Evolutionary conservation across 2,329 filamentous ascomycete species (phyloP).

Genomic region (Pseudogymnoascus sp.): DNA sequence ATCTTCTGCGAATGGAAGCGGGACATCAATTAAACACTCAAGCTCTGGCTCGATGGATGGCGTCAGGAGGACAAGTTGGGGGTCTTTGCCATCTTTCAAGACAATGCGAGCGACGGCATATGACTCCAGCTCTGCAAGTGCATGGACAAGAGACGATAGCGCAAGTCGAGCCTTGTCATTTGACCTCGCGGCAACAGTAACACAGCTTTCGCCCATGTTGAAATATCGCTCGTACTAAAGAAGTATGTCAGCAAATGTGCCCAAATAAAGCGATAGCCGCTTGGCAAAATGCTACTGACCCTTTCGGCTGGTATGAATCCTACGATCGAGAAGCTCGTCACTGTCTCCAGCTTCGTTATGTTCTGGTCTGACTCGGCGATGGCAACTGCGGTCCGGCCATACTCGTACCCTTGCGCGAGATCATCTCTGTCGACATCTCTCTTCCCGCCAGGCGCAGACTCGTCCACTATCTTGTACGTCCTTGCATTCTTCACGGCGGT

Average conservation of each 20-base stretch:
- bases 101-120: slow-evolving; percentile 85
- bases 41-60: slow-evolving; percentile 70
- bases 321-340: slow-evolving; percentile 67
- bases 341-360: slow-evolving; percentile 78
- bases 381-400: slow-evolving; percentile 83
- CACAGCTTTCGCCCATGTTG: slow-evolving; percentile 70
- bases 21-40: slow-evolving; percentile 82
- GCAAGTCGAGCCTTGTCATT: slow-evolving; percentile 80
- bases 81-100: slow-evolving; percentile 71
- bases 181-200: slow-evolving; percentile 66
- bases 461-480: slow-evolving; percentile 72
- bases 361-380: slow-evolving; percentile 82
- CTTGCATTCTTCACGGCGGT: slow-evolving; percentile 67
- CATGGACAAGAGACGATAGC: slow-evolving; percentile 81
- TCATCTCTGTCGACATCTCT: slow-evolving; percentile 72
- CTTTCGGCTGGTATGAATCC: slow-evolving; percentile 73
- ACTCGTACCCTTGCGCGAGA: slow-evolving; percentile 88
- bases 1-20: slow-evolving; percentile 89
- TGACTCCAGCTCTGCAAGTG: slow-evolving; percentile 73
- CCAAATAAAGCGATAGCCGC: not conserved
- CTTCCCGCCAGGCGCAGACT: slow-evolving; percentile 67
- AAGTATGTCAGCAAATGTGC: slow-evolving; percentile 11
- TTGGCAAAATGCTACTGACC: slow-evolving; percentile 35
- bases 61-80: slow-evolving; percentile 67
- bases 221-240: slow-evolving; percentile 71